Evolutionary conservation across 345 rosid species (phyloP), one percentile per base, ranked within the genome.

Genomic region (Mercurialis annua): DNA sequence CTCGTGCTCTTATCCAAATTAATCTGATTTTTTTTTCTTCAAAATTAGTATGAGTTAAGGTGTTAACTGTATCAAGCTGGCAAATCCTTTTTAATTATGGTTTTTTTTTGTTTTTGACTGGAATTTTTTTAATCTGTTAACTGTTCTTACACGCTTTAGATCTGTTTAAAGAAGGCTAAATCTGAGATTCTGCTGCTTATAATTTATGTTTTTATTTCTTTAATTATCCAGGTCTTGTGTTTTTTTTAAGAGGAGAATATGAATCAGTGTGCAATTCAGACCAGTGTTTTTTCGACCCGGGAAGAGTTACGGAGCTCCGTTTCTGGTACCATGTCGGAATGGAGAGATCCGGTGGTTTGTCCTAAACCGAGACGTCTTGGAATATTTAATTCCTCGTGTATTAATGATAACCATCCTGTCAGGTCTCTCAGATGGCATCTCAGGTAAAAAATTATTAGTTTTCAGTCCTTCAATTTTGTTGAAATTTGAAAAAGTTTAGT

Each of bases 341-440:
- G 73, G 26, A 71, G 81, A 56, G 81, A 83, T 74, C 27, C 84
- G 52, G 82, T 88, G 62, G 82, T 84, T 73, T 87, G 92, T 33
- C 97, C 97, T 16, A 84, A 83, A 55, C 97, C 97, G 0, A 88
- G 91, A 20, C 96, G 97, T 53, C 40, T 87, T 21, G 83, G 84
- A 50, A 63, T 71, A 6, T 62, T 72, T 1, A 62, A 67, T 71
- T 20, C 81, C 51, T n/a, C 78, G n/a, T n/a, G n/a, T 74, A 27
- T 73, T 64, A 66, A 56, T 74, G 86, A 86, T n/a, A n/a, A n/a
- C 69, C 82, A 71, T 58, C 81, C 85, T 29, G 62, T 78, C 67
- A 72, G 82, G 70, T 80, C 91, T 71, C 73, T 83, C 62, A 80
- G 86, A 61, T 88, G 82, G 84, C 85, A 82, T 62, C 71, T 83